A percentile compares a stretch with the other conserved stretches of the same genome.
These are phyloP conservation scores for Pulveroboletus sp. DNA, from an alignment of 768 basidiomycete genomes.

Conservation along the genomic window DNA sequence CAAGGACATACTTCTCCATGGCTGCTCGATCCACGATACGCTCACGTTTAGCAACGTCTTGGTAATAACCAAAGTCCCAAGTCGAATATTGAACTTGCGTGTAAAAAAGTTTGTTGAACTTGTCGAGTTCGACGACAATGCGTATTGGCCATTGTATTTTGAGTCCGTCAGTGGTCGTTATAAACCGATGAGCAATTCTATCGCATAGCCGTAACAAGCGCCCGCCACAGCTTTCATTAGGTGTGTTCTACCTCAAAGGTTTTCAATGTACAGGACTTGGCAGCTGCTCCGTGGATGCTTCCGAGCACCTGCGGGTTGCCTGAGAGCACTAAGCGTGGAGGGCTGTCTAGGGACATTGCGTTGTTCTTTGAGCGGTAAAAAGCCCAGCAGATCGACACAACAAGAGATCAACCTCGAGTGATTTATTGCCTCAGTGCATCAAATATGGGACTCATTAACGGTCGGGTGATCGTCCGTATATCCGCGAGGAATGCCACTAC, in stretches of 20 bases:
- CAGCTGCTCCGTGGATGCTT: not conserved
- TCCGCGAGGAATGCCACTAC: slow-evolving; percentile 84
- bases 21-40: not conserved
- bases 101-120: not conserved
- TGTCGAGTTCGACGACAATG: not conserved
- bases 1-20: not conserved
- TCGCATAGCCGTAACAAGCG: not conserved
- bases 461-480: slow-evolving; percentile 54
- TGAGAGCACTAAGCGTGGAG: not conserved
- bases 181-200: not conserved
- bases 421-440: not conserved
- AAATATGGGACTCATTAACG: not conserved
- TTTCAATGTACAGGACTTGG: no score
- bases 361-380: not conserved
- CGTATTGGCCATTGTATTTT: not conserved
- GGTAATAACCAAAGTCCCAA: no score
- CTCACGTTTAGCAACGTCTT: not conserved
- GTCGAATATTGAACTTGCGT: not conserved
- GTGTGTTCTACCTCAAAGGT: not conserved
- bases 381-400: not conserved
- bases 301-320: not conserved
- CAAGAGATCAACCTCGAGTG: not conserved
- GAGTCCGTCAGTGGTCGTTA: not conserved
- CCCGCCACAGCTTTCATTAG: no score
- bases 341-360: not conserved